Percentiles rank a stretch among this genome's conserved stretches.
Conservation (phyloP, 2,329 filamentous ascomycete genomes). For the Penicillium glabrum region DNA sequence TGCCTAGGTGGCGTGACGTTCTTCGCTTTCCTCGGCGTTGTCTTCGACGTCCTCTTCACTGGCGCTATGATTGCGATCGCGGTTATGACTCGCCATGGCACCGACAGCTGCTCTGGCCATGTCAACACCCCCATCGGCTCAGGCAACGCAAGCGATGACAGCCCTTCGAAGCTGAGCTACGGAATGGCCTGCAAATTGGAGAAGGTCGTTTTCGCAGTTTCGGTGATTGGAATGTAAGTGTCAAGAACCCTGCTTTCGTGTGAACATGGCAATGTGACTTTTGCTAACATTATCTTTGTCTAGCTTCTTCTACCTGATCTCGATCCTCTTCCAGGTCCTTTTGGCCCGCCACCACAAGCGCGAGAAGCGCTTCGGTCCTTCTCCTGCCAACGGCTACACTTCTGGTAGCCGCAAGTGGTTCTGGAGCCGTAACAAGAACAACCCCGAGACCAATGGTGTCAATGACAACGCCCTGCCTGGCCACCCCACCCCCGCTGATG, state of each 20-base stretch:
- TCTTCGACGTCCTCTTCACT: slow-evolving; percentile 75
- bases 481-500: slow-evolving; percentile 41
- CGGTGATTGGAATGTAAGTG: slow-evolving; percentile 73
- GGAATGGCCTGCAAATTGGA: slow-evolving; percentile 72
- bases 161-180: slow-evolving; percentile 50
- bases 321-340: slow-evolving; percentile 66
- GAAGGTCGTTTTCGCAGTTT: slow-evolving; percentile 72
- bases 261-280: not conserved
- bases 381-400: slow-evolving; percentile 68
- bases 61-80: slow-evolving; percentile 81
- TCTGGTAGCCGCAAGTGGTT: slow-evolving; percentile 51
- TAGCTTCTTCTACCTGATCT: slow-evolving; percentile 73
- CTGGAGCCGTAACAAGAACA: slow-evolving; percentile 45
- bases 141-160: slow-evolving; percentile 54
- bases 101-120: slow-evolving; percentile 62
- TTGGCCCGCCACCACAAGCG: slow-evolving; percentile 71
- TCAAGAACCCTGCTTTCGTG: not conserved
- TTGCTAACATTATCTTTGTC: not conserved
- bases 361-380: slow-evolving; percentile 70
- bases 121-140: slow-evolving; percentile 69
- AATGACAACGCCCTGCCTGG: slow-evolving; percentile 36
- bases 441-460: slow-evolving; percentile 31
- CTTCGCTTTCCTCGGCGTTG: slow-evolving; percentile 70
- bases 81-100: slow-evolving; percentile 68
- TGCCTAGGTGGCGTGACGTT: slow-evolving; percentile 73